These are phyloP conservation scores for Leccinum uliginosum DNA, from an alignment of 768 basidiomycete species.

Conservation along the genomic window DNA sequence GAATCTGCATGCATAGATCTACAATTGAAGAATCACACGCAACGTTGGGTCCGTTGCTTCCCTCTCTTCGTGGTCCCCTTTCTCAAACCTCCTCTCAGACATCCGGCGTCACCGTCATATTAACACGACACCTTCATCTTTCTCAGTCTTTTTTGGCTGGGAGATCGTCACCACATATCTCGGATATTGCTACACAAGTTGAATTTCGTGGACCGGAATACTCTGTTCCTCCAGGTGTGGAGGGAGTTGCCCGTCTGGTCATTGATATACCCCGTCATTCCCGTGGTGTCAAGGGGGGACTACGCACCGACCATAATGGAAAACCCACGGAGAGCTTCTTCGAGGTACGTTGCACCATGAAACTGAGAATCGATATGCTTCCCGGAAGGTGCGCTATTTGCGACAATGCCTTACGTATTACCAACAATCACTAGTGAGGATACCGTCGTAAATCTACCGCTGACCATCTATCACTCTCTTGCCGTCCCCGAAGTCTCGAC, in stretches of 20 bases:
- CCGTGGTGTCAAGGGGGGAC: conserved; percentile 60
- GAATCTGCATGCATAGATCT: conserved; percentile 69
- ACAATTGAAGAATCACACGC: conserved; percentile 78
- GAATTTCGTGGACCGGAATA: conserved; percentile 75
- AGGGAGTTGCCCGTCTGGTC: conserved; percentile 75
- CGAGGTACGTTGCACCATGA: conserved; percentile 61
- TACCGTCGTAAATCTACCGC: conserved; percentile 58
- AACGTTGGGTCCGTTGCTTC: conserved; percentile 57
- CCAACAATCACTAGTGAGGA: conserved; percentile 53
- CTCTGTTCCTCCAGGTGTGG: conserved; percentile 64
- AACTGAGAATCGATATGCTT: conserved; percentile 59
- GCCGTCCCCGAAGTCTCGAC: conserved; percentile 42
- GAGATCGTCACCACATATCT: conserved; percentile 40
- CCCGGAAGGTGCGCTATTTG: conserved; percentile 53
- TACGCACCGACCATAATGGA: conserved; percentile 48
- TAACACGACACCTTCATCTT: conserved; percentile 59
- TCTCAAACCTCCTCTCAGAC: conserved; percentile 44
- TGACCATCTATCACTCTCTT: conserved; percentile 60
- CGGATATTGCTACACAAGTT: conserved; percentile 64
- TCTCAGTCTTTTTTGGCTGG: conserved; percentile 32
- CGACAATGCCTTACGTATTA: conserved; percentile 1
- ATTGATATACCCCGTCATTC: conserved; percentile 73
- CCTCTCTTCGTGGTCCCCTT: not conserved
- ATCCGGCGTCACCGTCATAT: conserved; percentile 55
- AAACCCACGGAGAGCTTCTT: conserved; percentile 53